Conservation (phyloP, 768 basidiomycete species). For the Coprinopsis marcescibilis region DNA sequence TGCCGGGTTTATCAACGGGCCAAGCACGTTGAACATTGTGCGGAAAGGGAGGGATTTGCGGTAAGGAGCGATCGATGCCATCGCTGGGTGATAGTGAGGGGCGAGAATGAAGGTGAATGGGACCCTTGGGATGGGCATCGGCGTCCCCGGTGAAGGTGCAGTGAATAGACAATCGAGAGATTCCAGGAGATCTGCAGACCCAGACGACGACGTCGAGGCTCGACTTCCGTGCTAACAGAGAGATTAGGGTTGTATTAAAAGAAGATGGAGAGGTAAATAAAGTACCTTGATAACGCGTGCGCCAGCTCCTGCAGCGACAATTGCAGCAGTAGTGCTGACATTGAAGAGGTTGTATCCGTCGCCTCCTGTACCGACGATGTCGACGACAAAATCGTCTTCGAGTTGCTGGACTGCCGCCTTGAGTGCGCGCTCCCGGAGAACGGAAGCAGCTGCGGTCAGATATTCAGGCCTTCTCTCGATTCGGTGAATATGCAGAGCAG, state of each 20-base stretch:
- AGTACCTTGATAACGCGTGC: conserved; percentile 88
- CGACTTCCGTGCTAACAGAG: conserved; percentile 72
- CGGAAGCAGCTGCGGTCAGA: conserved; percentile 72
- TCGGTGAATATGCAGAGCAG: conserved; percentile 75
- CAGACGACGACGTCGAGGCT: conserved; percentile 91
- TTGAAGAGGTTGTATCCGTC: conserved; percentile 97
- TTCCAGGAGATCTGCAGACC: conserved; percentile 88
- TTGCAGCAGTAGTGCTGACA: conserved; percentile 89
- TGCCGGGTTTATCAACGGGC: conserved; percentile 91
- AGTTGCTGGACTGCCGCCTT: conserved; percentile 52
- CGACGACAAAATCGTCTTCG: conserved; percentile 70
- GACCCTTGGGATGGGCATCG: conserved; percentile 53
- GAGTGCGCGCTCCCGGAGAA: conserved; percentile 65
- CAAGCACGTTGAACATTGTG: conserved; percentile 94
- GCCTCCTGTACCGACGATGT: conserved; percentile 91
- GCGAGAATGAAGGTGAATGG: conserved; percentile 95
- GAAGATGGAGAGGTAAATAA: not conserved
- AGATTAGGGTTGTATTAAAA: conserved; percentile 5
- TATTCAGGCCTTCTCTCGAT: conserved; percentile 72
- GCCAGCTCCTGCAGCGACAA: conserved; percentile 93
- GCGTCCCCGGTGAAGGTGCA: conserved; percentile 50
- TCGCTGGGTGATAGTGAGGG: conserved; percentile 85
- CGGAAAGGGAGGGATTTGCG: conserved; percentile 87
- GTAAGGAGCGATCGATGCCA: conserved; percentile 77
- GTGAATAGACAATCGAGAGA: conserved; percentile 75